phyloP scores from a whole-genome alignment of 75 land plant genomes.

The Pseudotsuga menziesii region DNA sequence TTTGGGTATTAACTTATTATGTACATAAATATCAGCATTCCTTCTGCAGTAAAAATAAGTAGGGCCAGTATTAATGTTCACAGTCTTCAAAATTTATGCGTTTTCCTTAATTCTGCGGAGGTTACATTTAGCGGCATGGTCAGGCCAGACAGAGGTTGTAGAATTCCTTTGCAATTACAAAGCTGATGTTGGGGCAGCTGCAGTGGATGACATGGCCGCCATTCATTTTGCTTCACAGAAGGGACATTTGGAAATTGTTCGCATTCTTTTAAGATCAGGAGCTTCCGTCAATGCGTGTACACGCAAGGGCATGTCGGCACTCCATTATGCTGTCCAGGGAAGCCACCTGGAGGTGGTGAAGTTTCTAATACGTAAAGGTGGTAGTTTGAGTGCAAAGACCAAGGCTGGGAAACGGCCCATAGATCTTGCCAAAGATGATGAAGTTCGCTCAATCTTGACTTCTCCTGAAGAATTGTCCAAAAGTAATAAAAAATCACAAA shows the following conservation, averaged over 20 bases:
- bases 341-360: slow-evolving; percentile 59
- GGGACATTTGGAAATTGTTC: slow-evolving; percentile 84
- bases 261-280: slow-evolving; percentile 59
- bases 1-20: slow-evolving; percentile 9
- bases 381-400: slow-evolving; percentile 46
- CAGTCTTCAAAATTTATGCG: not conserved
- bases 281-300: slow-evolving; percentile 68
- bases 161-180: slow-evolving; percentile 66
- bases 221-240: slow-evolving; percentile 97
- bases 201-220: slow-evolving; percentile 95
- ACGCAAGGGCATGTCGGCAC: slow-evolving; percentile 82
- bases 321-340: slow-evolving; percentile 93
- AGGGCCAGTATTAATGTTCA: not conserved
- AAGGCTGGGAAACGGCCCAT: slow-evolving; percentile 81
- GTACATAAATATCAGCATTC: not conserved
- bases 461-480: slow-evolving; percentile 25
- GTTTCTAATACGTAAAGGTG: slow-evolving; percentile 72
- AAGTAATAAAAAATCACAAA: slow-evolving; percentile 12
- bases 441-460: slow-evolving; percentile 32
- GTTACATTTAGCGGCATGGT: slow-evolving; percentile 96
- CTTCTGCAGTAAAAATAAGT: not conserved
- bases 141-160: slow-evolving; percentile 82
- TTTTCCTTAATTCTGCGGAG: slow-evolving; percentile 30
- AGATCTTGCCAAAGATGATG: slow-evolving; percentile 74
- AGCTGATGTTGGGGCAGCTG: slow-evolving; percentile 87